Evolutionary conservation across 768 basidiomycete genomes (phyloP).

Genomic region (Austroboletus eburneus): DNA sequence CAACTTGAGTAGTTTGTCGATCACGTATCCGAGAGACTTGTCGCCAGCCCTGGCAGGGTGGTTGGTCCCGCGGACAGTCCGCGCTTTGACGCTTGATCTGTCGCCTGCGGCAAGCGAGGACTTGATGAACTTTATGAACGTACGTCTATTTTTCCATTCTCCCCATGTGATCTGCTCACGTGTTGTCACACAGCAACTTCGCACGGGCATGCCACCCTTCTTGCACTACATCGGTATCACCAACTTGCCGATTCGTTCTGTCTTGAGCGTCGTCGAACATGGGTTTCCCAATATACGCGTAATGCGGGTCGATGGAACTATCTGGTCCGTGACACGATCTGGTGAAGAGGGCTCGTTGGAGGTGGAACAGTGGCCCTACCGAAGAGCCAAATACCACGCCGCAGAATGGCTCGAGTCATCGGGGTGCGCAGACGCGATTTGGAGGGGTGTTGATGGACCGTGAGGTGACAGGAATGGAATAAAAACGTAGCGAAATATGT

Average conservation of each 20-base stretch:
- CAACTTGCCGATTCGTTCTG: constrained; percentile 41
- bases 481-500: no score
- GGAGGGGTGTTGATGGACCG: constrained; percentile 17
- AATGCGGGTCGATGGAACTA: constrained; percentile 47
- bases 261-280: constrained; percentile 45
- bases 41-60: constrained; percentile 62
- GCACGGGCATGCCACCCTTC: constrained; percentile 49
- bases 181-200: constrained; percentile 53
- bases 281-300: constrained; percentile 58
- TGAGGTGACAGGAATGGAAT: no score
- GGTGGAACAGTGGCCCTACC: constrained; percentile 49
- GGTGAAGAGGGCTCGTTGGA: constrained; percentile 33
- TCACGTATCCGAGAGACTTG: constrained; percentile 62
- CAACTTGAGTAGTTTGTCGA: constrained; percentile 49
- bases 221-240: constrained; percentile 56
- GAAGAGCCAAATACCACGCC: constrained; percentile 47
- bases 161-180: no score
- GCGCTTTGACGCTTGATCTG: constrained; percentile 44
- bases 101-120: constrained; percentile 15
- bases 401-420: constrained; percentile 64
- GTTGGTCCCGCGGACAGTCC: constrained; percentile 57
- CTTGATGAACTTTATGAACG: constrained; percentile 40
- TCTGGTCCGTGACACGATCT: constrained; percentile 47
- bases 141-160: constrained; percentile 13
- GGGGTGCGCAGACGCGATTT: constrained; percentile 55